phyloP scores from a whole-genome alignment of 768 basidiomycete genomes.

The Kwoniella newhampshirensis region DNA sequence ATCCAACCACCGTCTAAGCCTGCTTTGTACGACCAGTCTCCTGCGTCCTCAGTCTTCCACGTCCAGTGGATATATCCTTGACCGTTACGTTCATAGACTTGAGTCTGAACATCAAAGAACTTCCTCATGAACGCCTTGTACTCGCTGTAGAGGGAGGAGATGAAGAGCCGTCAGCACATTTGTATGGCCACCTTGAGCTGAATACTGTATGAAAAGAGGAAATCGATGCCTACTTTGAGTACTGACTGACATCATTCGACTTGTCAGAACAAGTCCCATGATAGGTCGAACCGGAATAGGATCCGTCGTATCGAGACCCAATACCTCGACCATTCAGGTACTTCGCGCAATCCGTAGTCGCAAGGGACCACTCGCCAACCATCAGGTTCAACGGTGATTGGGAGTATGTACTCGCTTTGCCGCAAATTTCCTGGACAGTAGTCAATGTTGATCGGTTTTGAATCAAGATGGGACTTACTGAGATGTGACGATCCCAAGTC shows the following conservation, averaged over 20 bases:
- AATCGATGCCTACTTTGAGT: constrained; percentile 58
- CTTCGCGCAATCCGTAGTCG: constrained; percentile 52
- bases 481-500: constrained; percentile 40
- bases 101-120: constrained; percentile 75
- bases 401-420: constrained; percentile 23
- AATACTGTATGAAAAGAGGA: too few relatives aligned
- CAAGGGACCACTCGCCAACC: constrained; percentile 53
- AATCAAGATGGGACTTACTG: constrained; percentile 29
- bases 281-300: constrained; percentile 40
- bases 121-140: constrained; percentile 81
- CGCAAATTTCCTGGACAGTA: constrained; percentile 26
- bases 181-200: too few relatives aligned
- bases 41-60: constrained; percentile 58
- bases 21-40: constrained; percentile 87
- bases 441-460: neutral
- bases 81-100: constrained; percentile 50
- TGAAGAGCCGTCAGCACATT: too few relatives aligned
- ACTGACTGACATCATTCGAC: constrained; percentile 68
- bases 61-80: constrained; percentile 52
- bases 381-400: constrained; percentile 49
- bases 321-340: constrained; percentile 49
- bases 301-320: constrained; percentile 53
- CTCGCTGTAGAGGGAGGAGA: constrained; percentile 47
- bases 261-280: constrained; percentile 48
- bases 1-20: constrained; percentile 82